Evolutionary conservation across 1,284 basidiomycete species (phyloP), one percentile per base, ranked within the genome.

Genomic region (Rhodotorula sp.): DNA sequence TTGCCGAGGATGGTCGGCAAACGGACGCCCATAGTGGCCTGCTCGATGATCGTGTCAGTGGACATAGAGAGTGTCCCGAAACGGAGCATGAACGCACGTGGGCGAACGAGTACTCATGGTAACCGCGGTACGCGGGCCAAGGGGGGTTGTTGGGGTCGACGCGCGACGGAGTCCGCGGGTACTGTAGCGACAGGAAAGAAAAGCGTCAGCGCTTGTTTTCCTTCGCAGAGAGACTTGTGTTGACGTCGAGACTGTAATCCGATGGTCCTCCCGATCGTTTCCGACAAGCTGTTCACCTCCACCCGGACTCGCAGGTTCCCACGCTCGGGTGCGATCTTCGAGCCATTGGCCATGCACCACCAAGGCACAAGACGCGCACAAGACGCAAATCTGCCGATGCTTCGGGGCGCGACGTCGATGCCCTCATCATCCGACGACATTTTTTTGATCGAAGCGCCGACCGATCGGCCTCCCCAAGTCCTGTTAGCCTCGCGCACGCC

Each of bases 121-220:
- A 97, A 15, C 94, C 94, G 72, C 78, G 68, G 79, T 82, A 83
- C 1, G 82, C 93, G 45, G 94, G 94, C 94, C 93, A 97, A 62
- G 95, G 95, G 47, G 58, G 58, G 48, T 97, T 93, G 83, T 97
- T 92, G 54, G 93, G 92, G 81, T 94, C 82, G 73, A 84, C 82
- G 59, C 82, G 79, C 3, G 82, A 83, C 19, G 84, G 84, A 34
- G 84, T 85, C 71, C 84, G 79, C 47, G 84, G 84, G 78, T 81
- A 82, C 80, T 82, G 77, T 67, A 5, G 19, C 7, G 48, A 7
- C 23, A 28, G 31, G 45, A 21, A 19, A 5, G 26, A n/a, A 21
- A 12, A 38, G 18, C 12, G 28, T 56, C 54, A 59, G 43, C 2
- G 54, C 38, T 19, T n/a, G 57, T 16, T 16, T 8, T 5, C 57